These are phyloP conservation scores for Colletotrichum tofieldiae DNA, from an alignment of 2,329 filamentous ascomycete species.

Conservation along the genomic window DNA sequence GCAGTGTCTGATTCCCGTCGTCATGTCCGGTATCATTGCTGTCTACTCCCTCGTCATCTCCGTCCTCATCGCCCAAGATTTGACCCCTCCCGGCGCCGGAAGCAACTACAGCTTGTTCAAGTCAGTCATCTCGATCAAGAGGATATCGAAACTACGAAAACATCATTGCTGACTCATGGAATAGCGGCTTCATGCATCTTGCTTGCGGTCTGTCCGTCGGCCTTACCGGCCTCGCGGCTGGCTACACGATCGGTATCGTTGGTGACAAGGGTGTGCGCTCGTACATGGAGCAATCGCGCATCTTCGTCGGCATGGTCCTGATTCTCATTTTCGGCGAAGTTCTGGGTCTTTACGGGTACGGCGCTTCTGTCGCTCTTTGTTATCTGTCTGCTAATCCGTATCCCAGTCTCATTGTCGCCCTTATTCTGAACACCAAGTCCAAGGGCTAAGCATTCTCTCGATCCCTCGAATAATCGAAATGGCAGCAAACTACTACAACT, in stretches of 20 bases:
- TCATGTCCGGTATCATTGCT: slow-evolving; percentile 99
- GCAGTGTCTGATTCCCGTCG: slow-evolving; percentile 86
- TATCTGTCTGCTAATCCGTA: not conserved
- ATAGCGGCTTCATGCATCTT: slow-evolving; percentile 91
- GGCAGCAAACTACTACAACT: slow-evolving; percentile 20
- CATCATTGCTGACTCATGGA: slow-evolving; percentile 42
- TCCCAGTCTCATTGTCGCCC: slow-evolving; percentile 86
- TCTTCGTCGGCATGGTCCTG: slow-evolving; percentile 98
- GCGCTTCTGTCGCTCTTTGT: slow-evolving; percentile 26
- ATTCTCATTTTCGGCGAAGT: slow-evolving; percentile 99
- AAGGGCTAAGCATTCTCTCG: slow-evolving; percentile 63
- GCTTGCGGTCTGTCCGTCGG: slow-evolving; percentile 92
- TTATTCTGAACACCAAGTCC: slow-evolving; percentile 93
- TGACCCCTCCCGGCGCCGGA: slow-evolving; percentile 77
- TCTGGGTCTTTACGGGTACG: slow-evolving; percentile 94
- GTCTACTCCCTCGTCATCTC: slow-evolving; percentile 98
- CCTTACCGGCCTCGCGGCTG: slow-evolving; percentile 91
- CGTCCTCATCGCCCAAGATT: slow-evolving; percentile 93
- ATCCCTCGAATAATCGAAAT: slow-evolving; percentile 15
- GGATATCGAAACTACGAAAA: not conserved
- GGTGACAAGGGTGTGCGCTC: slow-evolving; percentile 94
- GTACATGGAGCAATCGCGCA: slow-evolving; percentile 95
- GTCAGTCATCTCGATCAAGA: slow-evolving; percentile 62
- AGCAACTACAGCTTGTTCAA: slow-evolving; percentile 85
- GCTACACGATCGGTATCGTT: slow-evolving; percentile 96